Evolutionary conservation across 2,329 filamentous ascomycete genomes (phyloP).

Genomic region (Fusarium xyrophilum): DNA sequence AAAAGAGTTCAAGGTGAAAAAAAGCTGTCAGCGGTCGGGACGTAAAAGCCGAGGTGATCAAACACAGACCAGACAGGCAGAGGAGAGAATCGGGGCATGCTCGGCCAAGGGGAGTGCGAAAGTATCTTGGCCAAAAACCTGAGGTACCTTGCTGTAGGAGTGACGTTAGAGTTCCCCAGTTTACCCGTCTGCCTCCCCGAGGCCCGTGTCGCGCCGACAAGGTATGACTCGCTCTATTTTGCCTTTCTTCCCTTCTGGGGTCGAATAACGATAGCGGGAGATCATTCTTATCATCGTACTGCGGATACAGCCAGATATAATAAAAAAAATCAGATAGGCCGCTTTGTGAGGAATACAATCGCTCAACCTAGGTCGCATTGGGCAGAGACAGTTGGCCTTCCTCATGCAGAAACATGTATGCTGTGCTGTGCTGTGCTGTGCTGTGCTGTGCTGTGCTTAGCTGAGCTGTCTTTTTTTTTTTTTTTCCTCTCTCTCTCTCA

Average conservation of each 20-base stretch:
- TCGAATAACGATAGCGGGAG: constrained; percentile 26
- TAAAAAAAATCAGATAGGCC: not conserved
- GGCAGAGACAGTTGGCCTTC: constrained; percentile 15
- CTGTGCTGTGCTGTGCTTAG: not conserved
- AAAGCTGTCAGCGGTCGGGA: constrained; percentile 34
- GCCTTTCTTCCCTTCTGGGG: constrained; percentile 28
- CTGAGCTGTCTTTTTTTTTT: constrained; percentile 22
- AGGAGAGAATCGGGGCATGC: constrained; percentile 24
- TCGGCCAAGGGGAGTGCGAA: constrained; percentile 17
- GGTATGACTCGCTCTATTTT: constrained; percentile 31
- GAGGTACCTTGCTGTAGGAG: not conserved
- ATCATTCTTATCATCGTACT: constrained; percentile 29
- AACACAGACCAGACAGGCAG: not conserved
- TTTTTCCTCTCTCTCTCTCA: not conserved
- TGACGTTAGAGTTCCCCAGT: constrained; percentile 29
- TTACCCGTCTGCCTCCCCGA: constrained; percentile 25
- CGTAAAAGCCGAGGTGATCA: constrained; percentile 32
- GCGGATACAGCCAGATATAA: not conserved
- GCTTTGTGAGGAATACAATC: not conserved
- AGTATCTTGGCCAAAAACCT: not conserved
- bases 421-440: not conserved
- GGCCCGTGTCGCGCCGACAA: constrained; percentile 31
- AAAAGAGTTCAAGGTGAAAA: constrained; percentile 29
- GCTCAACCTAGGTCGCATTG: not conserved
- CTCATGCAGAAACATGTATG: not conserved